Base-by-base conservation (phyloP, 495 filamentous ascomycete species). In the Rusavskia elegans region DNA sequence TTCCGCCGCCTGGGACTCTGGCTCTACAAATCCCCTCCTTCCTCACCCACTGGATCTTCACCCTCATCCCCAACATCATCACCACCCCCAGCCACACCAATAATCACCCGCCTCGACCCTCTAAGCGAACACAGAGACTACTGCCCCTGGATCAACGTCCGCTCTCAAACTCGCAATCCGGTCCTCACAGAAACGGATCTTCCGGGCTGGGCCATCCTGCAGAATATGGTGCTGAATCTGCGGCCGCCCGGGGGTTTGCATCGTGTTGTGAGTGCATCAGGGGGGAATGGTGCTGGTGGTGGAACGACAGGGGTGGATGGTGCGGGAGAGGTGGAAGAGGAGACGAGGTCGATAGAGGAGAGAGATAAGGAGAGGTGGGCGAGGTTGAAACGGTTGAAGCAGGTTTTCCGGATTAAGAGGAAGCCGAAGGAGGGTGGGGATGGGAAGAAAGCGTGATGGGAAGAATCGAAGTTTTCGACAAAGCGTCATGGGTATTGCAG, bases 1-100 rank as follows among this genome's bases (percentile, higher is more conserved):
- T 87, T 95, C 59, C 80, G 89, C 54, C 80, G 88, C 7, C 72
- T 97, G 1, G 92, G 93, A 0, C 75, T 98, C 7, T 98, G 92
- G 92, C 81, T 98, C 68, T 98, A 94, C 69, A 85, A 81, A 59
- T 68, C 70, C 57, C 78, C 75, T 54, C 66, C 73, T 54, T 58
- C 77, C 29, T 67, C 73, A 56, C 59, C 65, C 3, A 55, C 58
- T 7, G 32, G 32, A 32, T 42, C 44, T 46, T 19, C 19, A 10
- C 7, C 21, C 20, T 68, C 71, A 10, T 70, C 74, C 49, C 66
- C 74, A 20, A 64, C 79, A 3, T 74, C 71, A n/a, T 77, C 77
- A 21, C 69, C 75, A 8, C 68, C 71, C 7, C 69, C 73, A 3
- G 74, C 71, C 16, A 76, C 77, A 23, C 69, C 75, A 7, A 68